Evolutionary conservation across 2,329 filamentous ascomycete genomes (phyloP), one percentile per base, ranked within the genome.

Genomic region (Monilinia fructigena): DNA sequence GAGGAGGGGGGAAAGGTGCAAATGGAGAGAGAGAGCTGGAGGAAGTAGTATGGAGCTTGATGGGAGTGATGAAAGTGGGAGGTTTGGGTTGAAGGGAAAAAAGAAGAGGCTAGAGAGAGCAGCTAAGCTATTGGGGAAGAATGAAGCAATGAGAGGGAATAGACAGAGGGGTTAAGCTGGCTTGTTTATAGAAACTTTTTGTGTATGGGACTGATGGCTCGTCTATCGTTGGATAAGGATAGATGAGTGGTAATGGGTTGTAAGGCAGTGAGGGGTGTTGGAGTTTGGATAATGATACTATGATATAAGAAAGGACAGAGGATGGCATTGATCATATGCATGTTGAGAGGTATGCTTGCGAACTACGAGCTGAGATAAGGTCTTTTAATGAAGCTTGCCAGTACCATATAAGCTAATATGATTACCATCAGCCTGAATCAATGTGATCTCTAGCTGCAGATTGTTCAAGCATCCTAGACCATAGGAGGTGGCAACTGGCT

Each of bases 1-100:
- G 23, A 26, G 48, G 35, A 42, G 20, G 48, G 2, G 31, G 18
- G 20, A 55, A 4, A 23, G 31, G n/a, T 20, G 3, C n/a, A 40
- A 48, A 38, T 35, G 8, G 8, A 11, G 38, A 54, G 38, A 54
- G 3, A 53, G n/a, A 11, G 38, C n/a, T 12, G 38, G 20, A 18
- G 38, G 18, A 47, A 65, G 47, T 20, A 65, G 63, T 45, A 53
- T 61, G 55, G 35, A 38, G 47, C 31, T 61, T 61, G 55, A 45
- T 26, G 63, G 55, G n/a, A 45, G 23, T 28, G 47, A 61, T 26
- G 47, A 35, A 26, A 42, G 63, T 31, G 55, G 2, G 11, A 60
- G 55, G 42, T 14, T 2, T 35, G 38, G 38, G 5, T 26, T 53
- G 14, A 53, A 8, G 20, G 55, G 35, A 16, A 61, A 35, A 11